phyloP scores from a whole-genome alignment of 2,329 filamentous ascomycete species.

The Escovopsis sp. region DNA sequence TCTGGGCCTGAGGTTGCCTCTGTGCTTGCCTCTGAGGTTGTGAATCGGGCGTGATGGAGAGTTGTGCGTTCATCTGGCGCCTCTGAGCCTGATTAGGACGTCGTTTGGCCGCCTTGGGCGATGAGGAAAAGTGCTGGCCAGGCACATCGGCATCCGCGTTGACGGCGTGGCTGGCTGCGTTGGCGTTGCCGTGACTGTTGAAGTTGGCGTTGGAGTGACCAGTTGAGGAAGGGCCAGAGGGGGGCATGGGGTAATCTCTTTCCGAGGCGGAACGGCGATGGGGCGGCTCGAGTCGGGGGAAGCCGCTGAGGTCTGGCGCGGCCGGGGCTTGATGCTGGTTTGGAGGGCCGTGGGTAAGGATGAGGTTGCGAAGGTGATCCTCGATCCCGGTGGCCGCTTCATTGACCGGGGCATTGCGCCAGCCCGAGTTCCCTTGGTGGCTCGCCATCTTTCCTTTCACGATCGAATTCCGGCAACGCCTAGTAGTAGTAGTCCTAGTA shows the following conservation, averaged over 20 bases:
- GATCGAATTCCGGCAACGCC: too few relatives aligned
- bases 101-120: conserved; percentile 24
- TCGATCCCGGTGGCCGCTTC: conserved; percentile 26
- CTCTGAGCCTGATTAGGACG: conserved; percentile 48
- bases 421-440: too few relatives aligned
- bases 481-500: too few relatives aligned
- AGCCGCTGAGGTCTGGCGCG: neutral
- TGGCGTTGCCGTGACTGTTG: too few relatives aligned
- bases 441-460: too few relatives aligned
- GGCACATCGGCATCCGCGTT: too few relatives aligned
- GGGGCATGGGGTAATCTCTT: too few relatives aligned
- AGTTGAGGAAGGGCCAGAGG: too few relatives aligned
- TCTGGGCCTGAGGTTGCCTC: neutral
- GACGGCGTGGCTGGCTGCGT: too few relatives aligned
- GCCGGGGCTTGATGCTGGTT: conserved; percentile 1
- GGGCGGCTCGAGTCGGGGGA: neutral
- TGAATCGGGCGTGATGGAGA: conserved; percentile 39
- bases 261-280: neutral
- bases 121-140: conserved; percentile 3
- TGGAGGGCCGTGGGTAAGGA: conserved; percentile 33
- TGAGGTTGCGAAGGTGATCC: conserved; percentile 42
- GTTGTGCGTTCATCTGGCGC: conserved; percentile 44
- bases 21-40: conserved; percentile 18
- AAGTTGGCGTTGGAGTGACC: too few relatives aligned
- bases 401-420: neutral